Conservation (phyloP, 2,329 filamentous ascomycete genomes). For the Diatrype stigma region DNA sequence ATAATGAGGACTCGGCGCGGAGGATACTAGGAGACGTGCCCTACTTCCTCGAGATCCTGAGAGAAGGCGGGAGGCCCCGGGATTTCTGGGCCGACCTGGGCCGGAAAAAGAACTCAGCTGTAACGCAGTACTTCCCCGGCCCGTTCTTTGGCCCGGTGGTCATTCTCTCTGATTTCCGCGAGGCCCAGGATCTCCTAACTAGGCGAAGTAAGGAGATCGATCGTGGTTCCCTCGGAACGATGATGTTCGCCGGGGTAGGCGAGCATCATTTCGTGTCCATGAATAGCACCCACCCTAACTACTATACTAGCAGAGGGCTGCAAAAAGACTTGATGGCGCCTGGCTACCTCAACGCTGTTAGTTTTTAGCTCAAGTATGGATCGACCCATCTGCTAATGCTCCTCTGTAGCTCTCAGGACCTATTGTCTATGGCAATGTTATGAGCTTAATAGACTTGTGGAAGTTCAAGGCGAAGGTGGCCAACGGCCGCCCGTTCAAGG, state of each 20-base stretch:
- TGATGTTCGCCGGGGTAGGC: slow-evolving; percentile 14
- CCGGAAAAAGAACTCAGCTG: slow-evolving; percentile 3
- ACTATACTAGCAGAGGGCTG: slow-evolving; percentile 27
- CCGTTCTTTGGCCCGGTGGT: slow-evolving; percentile 28
- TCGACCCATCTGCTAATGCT: neutral
- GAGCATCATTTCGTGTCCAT: slow-evolving; percentile 28
- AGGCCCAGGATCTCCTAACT: slow-evolving; percentile 28
- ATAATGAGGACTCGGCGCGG: slow-evolving; percentile 7
- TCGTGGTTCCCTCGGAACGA: slow-evolving; percentile 17
- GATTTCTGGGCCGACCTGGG: slow-evolving; percentile 6
- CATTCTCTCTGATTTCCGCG: slow-evolving; percentile 28
- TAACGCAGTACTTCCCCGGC: slow-evolving; percentile 22
- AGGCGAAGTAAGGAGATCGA: slow-evolving; percentile 30
- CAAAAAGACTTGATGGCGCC: slow-evolving; percentile 33
- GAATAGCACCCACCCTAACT: slow-evolving; percentile 25
- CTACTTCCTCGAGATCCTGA: slow-evolving; percentile 4
- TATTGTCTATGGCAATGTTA: slow-evolving; percentile 24
- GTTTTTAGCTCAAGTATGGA: neutral
- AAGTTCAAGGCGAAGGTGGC: slow-evolving; percentile 23
- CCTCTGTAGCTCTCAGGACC: slow-evolving; percentile 26
- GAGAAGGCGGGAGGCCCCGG: slow-evolving; percentile 6
- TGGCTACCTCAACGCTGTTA: slow-evolving; percentile 25
- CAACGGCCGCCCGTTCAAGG: slow-evolving; percentile 25
- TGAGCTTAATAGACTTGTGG: slow-evolving; percentile 29
- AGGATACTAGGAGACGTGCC: slow-evolving; percentile 7